Evolutionary conservation across 345 rosid genomes (phyloP).

Genomic region (Gynandropsis gynandra): DNA sequence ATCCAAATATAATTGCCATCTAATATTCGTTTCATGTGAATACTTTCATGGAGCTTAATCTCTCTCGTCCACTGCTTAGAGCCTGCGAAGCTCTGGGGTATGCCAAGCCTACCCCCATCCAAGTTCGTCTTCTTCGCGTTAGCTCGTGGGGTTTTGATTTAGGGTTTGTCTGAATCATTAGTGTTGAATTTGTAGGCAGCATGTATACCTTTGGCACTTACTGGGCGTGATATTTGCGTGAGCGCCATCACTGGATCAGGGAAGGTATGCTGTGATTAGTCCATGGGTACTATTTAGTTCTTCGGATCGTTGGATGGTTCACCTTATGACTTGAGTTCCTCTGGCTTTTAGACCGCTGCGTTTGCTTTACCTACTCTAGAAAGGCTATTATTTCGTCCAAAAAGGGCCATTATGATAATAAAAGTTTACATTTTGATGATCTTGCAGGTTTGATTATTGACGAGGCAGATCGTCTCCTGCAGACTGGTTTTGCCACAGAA

Average conservation of each 20-base stretch:
- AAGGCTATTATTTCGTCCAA: conserved; percentile 84
- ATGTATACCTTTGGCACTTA: conserved; percentile 73
- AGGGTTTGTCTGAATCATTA: conserved; percentile 1
- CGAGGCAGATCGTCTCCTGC: conserved; percentile 94
- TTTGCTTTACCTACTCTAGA: conserved; percentile 83
- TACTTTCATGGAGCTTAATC: conserved; percentile 82
- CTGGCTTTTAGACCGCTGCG: conserved; percentile 72
- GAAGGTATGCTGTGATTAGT: conserved; percentile 42
- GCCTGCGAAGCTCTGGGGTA: conserved; percentile 91
- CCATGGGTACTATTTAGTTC: background rate
- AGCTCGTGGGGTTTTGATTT: background rate
- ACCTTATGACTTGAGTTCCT: conserved; percentile 10
- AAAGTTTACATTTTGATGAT: conserved; percentile 82
- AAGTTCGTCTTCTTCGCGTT: conserved; percentile 34
- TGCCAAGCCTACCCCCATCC: conserved; percentile 88
- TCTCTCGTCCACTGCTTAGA: conserved; percentile 85
- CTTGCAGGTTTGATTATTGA: conserved; percentile 90
- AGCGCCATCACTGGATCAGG: conserved; percentile 99
- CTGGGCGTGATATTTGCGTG: conserved; percentile 94
- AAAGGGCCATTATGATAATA: conserved; percentile 58
- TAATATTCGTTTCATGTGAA: conserved; percentile 74
- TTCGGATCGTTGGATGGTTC: no score
- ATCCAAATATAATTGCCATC: no score
- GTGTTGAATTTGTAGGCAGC: conserved; percentile 58
- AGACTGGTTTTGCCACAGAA: conserved; percentile 93